Evolutionary conservation across 139 green algal genomes (phyloP), one percentile per base, ranked within the genome.

Genomic region (Picochlorum sp.): DNA sequence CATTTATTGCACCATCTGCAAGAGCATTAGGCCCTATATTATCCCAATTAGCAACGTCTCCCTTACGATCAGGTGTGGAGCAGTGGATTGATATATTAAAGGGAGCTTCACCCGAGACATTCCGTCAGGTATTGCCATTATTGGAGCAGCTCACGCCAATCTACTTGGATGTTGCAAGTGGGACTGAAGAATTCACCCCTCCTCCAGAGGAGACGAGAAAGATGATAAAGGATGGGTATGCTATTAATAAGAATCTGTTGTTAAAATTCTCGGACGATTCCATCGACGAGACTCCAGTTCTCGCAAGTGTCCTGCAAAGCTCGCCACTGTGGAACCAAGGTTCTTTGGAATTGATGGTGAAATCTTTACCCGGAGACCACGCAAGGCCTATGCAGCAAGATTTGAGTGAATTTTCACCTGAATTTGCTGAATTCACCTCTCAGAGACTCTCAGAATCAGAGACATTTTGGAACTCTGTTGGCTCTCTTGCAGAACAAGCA

Each of bases 71-170:
- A 10, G 79, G 77, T 3, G 71, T 85, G 13, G 80, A 87, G 69
- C 49, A 65, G 13, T 68, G 41, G 49, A 26, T 72, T 7, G 75
- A 83, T 30, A 20, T 72, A 21, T 57, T 84, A 18, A 78, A 68
- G 54, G 60, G 71, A 51, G 15, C 57, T 30, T 20, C 20, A 4
- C 49, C 62, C 14, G 62, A 18, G 13, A n/a, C 41, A 61, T 47
- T 52, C 21, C 52, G 57, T 23, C 85, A 96, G 73, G 45, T 96
- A 23, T 60, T 93, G 16, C 88, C 90, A 1, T 51, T 96, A 6
- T n/a, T 95, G 58, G 88, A 97, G 62, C 90, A 97, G 80, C 74
- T 97, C 16, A 71, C 78, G 3, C 86, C 86, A 23, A 83, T 98
- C 16, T 91, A 88, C 68, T 59, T 87, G 47, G 89, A 96, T 61